Percentiles rank a stretch among this genome's conserved stretches.
Evolutionary conservation across 2,329 filamentous ascomycete species (phyloP).

Genomic region (Fusarium torulosum): DNA sequence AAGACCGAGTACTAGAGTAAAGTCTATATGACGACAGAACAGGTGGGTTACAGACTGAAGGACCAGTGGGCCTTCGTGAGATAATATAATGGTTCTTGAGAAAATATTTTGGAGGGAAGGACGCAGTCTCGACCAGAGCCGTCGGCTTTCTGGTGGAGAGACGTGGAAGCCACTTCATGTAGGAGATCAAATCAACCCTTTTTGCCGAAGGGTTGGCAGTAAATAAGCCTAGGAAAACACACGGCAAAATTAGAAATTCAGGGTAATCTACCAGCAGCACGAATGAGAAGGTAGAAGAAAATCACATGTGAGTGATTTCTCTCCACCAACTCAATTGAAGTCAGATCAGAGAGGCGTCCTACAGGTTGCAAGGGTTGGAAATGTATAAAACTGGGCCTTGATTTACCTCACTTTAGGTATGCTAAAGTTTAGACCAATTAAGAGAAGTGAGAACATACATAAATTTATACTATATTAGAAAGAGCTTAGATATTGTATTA

Average conservation of each 20-base stretch:
- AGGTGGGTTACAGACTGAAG: not conserved
- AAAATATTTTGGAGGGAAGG: constrained; percentile 12
- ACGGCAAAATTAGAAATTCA: constrained; percentile 19
- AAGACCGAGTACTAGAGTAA: not conserved
- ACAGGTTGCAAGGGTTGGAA: not conserved
- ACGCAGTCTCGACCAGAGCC: constrained; percentile 8
- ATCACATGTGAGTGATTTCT: constrained; percentile 20
- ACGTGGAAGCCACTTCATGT: constrained; percentile 35
- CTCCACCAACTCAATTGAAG: constrained; percentile 4
- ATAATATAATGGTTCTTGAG: not conserved
- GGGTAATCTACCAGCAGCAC: constrained; percentile 19
- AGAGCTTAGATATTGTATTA: no score
- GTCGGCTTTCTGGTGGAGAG: constrained; percentile 28
- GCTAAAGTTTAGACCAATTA: not conserved
- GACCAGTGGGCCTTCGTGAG: not conserved
- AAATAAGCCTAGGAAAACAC: constrained; percentile 19
- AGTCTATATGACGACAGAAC: not conserved
- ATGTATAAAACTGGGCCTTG: not conserved
- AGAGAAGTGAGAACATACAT: not conserved
- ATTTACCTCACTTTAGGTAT: not conserved
- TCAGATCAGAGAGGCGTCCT: constrained; percentile 19
- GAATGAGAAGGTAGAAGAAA: constrained; percentile 15
- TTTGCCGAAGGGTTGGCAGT: not conserved
- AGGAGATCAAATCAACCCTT: constrained; percentile 6
- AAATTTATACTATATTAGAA: no score